These are phyloP conservation scores for Syzygium aromaticum DNA, from an alignment of 345 rosid genomes.

Conservation along the genomic window DNA sequence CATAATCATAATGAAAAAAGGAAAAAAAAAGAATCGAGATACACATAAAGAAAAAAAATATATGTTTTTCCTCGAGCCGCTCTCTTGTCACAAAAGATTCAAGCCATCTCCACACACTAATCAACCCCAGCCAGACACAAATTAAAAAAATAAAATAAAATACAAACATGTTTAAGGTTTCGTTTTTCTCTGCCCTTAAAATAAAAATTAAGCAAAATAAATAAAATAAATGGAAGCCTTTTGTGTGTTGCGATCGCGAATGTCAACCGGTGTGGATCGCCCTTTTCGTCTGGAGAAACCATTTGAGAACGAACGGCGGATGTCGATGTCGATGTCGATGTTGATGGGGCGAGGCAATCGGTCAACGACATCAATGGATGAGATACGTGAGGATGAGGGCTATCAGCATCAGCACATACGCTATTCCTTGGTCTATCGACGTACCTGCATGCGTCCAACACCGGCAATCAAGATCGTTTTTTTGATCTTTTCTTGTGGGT, in stretches of 20 bases:
- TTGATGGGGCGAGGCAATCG: background rate
- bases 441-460: slow-evolving; percentile 36
- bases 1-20: background rate
- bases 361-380: slow-evolving; percentile 35
- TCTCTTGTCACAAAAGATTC: background rate
- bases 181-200: background rate
- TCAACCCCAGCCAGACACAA: background rate
- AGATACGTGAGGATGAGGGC: slow-evolving; percentile 80
- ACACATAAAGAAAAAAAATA: background rate
- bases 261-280: background rate
- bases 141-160: background rate
- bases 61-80: background rate
- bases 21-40: background rate
- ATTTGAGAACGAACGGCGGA: background rate
- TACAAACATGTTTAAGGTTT: background rate
- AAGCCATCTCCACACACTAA: background rate
- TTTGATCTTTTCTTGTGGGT: background rate
- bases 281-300: background rate
- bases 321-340: background rate
- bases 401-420: slow-evolving; percentile 77
- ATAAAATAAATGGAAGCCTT: background rate
- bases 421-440: slow-evolving; percentile 78
- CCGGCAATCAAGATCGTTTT: background rate
- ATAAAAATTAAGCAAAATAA: background rate
- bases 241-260: background rate